phyloP scores from a whole-genome alignment of 257 asterid genomes.

The Lantana camara region DNA sequence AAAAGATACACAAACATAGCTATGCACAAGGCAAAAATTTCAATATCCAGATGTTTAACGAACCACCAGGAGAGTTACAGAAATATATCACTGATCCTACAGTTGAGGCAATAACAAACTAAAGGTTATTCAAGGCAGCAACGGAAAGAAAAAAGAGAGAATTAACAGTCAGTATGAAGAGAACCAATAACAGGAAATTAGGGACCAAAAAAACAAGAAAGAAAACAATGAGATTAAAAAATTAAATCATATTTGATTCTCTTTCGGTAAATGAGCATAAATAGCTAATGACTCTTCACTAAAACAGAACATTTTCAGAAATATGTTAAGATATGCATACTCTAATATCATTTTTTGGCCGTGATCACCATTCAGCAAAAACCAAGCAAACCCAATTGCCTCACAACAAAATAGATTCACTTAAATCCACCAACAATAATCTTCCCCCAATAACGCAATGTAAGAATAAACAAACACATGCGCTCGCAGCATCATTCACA shows the following conservation, averaged over 20 bases:
- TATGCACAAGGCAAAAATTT: neutral
- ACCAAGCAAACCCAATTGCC: neutral
- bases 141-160: neutral
- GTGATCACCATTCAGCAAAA: slow-evolving; percentile 7
- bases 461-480: slow-evolving; percentile 5
- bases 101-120: neutral
- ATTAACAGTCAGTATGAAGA: neutral
- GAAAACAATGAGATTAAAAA: neutral
- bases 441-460: neutral
- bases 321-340: neutral
- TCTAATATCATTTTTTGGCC: neutral
- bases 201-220: too few species aligned
- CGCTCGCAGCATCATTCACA: slow-evolving; percentile 12
- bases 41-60: neutral
- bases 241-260: neutral
- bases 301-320: neutral
- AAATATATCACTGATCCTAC: neutral
- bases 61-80: neutral
- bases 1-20: neutral
- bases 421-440: neutral
- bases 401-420: neutral
- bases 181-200: too few species aligned
- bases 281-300: neutral
- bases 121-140: neutral
- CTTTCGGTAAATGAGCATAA: neutral